Base-by-base conservation (phyloP, 352 stramenopile genomes). In the Phytophthora kernoviae region DNA sequence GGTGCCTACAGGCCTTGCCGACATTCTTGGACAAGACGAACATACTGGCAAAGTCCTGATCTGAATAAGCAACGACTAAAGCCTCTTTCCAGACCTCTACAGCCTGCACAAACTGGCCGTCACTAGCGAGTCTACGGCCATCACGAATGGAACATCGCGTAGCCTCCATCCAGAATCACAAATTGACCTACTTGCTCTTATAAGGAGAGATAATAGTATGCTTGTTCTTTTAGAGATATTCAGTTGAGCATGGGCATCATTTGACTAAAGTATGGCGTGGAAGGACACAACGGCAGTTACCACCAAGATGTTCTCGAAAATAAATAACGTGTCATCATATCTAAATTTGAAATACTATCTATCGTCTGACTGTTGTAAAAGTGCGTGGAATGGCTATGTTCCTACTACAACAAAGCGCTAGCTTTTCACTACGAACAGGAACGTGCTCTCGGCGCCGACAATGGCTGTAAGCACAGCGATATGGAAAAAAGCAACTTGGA, bases 401-500 rank as follows among this genome's bases (percentile, higher is more conserved):
- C 34, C 18, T 87, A 90, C 48, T 0, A 78, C 54, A 88, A 91
- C 70, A 91, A 90, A 66, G 81, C 89, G 1, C 63, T 98, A 1
- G 71, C 63, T 26, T 98, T 97, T 68, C 88, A 94, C 20, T 68
- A 85, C 15, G 83, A 94, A 56, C 94, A 99, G 66, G 83, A 97
- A 33, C 81, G 88, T 30, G 34, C 77, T 22, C 72, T 99, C 5
- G 88, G 70, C 37, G 75, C 69, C 46, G 84, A 73, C 37, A 34
- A 48, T 17, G 90, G 88, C 10, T 98, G 94, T 78, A 93, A 91
- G 37, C 95, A 98, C 70, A 90, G 87, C 12, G 81, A 97, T 18
- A 95, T 94, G 59, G 83, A 90, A 65, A 94, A 96, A 91, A 88
- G 46, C 94, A 90, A 26, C 67, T 99, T 32, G 96, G 96, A 15